A percentile compares a stretch with the other conserved stretches of the same genome.
Evolutionary conservation across 73 alveolate genomes (phyloP).

Genomic region (Paramecium octaurelia): DNA sequence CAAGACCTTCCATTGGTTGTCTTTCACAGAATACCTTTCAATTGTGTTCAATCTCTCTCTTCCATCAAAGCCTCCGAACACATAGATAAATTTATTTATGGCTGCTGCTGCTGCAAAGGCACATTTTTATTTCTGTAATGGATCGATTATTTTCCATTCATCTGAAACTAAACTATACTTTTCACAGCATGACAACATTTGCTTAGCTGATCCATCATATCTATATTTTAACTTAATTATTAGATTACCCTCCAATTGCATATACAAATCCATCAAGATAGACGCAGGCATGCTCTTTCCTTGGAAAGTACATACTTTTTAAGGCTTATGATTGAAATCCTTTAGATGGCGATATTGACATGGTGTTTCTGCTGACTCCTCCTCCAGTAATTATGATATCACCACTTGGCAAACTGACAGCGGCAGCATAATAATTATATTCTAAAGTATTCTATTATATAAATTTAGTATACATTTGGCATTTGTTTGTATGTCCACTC

Average conservation of each 20-base stretch:
- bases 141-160: slow-evolving; percentile 75
- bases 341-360: slow-evolving; percentile 66
- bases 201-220: slow-evolving; percentile 77
- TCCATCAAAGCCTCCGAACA: slow-evolving; percentile 91
- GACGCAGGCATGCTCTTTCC: slow-evolving; percentile 89
- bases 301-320: slow-evolving; percentile 73
- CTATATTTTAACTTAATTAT: background rate
- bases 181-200: slow-evolving; percentile 78
- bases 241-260: slow-evolving; percentile 81
- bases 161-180: slow-evolving; percentile 58
- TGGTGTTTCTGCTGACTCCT: slow-evolving; percentile 75
- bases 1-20: slow-evolving; percentile 67
- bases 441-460: slow-evolving; percentile 11
- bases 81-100: slow-evolving; percentile 72
- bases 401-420: slow-evolving; percentile 85
- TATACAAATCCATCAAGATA: slow-evolving; percentile 71
- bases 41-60: slow-evolving; percentile 78
- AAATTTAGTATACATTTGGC: background rate
- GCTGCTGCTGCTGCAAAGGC: slow-evolving; percentile 86
- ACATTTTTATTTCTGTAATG: slow-evolving; percentile 75
- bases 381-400: slow-evolving; percentile 85
- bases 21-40: slow-evolving; percentile 71
- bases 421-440: slow-evolving; percentile 80
- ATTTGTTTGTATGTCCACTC: slow-evolving; percentile 67
- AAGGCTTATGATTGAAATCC: slow-evolving; percentile 53